A percentile compares a stretch with the other conserved stretches of the same genome.
Conservation (phyloP, 352 stramenopile genomes). For the Pythium plurisporium region DNA sequence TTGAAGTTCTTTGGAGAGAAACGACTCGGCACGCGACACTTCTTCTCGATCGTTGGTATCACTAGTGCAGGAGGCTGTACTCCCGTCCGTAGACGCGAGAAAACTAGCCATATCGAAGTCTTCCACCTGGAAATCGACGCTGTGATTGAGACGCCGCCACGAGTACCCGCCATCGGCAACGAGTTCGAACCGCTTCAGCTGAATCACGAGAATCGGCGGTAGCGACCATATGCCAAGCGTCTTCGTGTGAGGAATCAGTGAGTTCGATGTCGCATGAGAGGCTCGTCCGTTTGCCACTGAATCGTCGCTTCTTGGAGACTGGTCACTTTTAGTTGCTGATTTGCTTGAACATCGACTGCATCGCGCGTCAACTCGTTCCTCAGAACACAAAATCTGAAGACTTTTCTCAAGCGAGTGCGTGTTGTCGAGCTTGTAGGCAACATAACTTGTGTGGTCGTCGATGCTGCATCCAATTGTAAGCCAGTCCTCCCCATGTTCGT, state of each 20-base stretch:
- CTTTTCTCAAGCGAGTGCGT: conserved; percentile 35
- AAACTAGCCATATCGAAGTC: conserved; percentile 72
- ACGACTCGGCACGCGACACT: conserved; percentile 26
- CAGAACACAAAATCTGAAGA: conserved; percentile 42
- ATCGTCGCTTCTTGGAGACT: too few species aligned
- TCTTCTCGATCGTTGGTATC: conserved; percentile 10
- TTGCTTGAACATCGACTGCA: conserved; percentile 35
- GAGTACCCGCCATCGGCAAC: conserved; percentile 57
- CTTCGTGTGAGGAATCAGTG: conserved; percentile 48
- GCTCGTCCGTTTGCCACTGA: too few species aligned
- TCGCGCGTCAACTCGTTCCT: conserved; percentile 35
- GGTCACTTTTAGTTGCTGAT: background rate
- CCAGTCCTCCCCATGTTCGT: conserved; percentile 16
- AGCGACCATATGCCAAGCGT: conserved; percentile 46
- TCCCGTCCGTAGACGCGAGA: conserved; percentile 17
- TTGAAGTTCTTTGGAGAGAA: conserved; percentile 31
- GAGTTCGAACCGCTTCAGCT: conserved; percentile 65
- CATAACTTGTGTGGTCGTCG: conserved; percentile 38
- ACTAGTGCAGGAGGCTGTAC: background rate
- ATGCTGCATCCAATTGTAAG: conserved; percentile 21
- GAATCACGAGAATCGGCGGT: conserved; percentile 50
- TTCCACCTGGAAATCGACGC: conserved; percentile 91
- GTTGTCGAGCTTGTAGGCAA: conserved; percentile 23
- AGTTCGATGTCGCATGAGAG: too few species aligned
- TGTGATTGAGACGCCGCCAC: conserved; percentile 78